A percentile compares a stretch with the other conserved stretches of the same genome.
Conservation (phyloP, 2,329 filamentous ascomycete species). For the Fusarium agapanthi region DNA sequence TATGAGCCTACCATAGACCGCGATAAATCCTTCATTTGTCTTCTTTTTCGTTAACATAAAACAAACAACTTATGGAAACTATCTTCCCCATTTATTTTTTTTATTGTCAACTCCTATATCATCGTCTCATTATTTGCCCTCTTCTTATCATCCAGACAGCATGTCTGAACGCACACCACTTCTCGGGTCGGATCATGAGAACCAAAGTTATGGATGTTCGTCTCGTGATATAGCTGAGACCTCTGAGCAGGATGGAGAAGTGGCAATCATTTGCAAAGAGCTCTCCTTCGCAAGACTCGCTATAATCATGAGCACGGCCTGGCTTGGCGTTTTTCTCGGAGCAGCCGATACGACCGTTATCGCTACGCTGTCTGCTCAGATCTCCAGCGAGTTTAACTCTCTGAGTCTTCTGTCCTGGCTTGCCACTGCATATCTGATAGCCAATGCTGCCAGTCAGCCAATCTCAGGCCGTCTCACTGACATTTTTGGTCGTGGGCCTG, state of each 20-base stretch:
- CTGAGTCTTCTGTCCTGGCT: constrained; percentile 83
- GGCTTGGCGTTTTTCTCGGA: constrained; percentile 54
- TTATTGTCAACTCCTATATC: not conserved
- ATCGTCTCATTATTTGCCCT: not conserved
- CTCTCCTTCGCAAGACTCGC: not conserved
- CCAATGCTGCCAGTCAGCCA: constrained; percentile 69
- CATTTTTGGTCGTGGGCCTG: constrained; percentile 78
- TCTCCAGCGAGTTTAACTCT: constrained; percentile 80
- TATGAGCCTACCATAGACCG: not conserved
- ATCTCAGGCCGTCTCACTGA: constrained; percentile 84
- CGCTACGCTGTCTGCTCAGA: constrained; percentile 79
- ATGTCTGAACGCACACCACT: not conserved
- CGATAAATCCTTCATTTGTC: not conserved
- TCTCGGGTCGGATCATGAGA: not conserved
- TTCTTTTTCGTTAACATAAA: accelerated
- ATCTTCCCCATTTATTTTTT: not conserved
- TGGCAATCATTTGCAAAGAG: not conserved
- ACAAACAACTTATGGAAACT: accelerated
- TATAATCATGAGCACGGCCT: not conserved
- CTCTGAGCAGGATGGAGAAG: not conserved
- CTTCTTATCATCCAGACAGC: not conserved
- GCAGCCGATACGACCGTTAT: constrained; percentile 77
- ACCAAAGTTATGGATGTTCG: not conserved
- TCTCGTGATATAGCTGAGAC: accelerated
- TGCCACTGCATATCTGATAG: constrained; percentile 80